Percentiles rank a stretch among this genome's conserved stretches.
Evolutionary conservation across 139 green algal species (phyloP).

Genomic region (Pseudopediastrum boryanum): DNA sequence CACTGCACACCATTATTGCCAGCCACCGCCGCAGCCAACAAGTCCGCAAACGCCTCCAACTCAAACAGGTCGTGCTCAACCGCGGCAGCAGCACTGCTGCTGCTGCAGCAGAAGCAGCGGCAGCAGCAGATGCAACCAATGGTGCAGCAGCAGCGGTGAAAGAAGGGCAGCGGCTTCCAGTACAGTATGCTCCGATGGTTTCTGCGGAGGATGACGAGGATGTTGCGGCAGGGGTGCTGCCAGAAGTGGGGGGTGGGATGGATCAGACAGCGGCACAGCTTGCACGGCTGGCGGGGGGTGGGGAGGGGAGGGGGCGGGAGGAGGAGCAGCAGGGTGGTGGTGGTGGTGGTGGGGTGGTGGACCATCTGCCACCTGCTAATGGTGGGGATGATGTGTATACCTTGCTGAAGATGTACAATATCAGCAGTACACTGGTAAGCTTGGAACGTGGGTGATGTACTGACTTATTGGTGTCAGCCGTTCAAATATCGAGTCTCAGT

Average conservation of each 20-base stretch:
- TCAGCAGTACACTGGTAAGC: constrained; percentile 45
- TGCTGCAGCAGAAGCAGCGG: not conserved
- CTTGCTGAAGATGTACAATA: constrained; percentile 67
- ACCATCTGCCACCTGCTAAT: constrained; percentile 52
- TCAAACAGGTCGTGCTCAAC: constrained; percentile 6
- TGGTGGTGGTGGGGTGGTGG: constrained; percentile 10
- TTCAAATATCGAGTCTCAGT: too few species aligned
- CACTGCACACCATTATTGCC: constrained; percentile 44
- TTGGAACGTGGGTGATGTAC: too few species aligned
- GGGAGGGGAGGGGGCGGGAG: not conserved
- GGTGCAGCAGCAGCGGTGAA: not conserved
- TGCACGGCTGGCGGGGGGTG: not conserved
- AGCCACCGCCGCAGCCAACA: constrained; percentile 47
- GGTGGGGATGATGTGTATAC: constrained; percentile 55
- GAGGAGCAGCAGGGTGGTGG: constrained; percentile 10
- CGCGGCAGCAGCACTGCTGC: not conserved
- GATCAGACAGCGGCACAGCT: constrained; percentile 13
- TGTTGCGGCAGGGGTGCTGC: constrained; percentile 16
- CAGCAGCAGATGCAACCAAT: not conserved
- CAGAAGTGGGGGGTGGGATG: not conserved
- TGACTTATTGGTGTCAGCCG: too few species aligned
- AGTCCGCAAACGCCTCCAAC: constrained; percentile 37
- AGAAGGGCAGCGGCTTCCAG: constrained; percentile 41
- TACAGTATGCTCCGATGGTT: constrained; percentile 20
- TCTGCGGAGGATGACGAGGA: constrained; percentile 31